phyloP scores from a whole-genome alignment of 2,329 filamentous ascomycete genomes.

The Colletotrichum higginsianum region DNA sequence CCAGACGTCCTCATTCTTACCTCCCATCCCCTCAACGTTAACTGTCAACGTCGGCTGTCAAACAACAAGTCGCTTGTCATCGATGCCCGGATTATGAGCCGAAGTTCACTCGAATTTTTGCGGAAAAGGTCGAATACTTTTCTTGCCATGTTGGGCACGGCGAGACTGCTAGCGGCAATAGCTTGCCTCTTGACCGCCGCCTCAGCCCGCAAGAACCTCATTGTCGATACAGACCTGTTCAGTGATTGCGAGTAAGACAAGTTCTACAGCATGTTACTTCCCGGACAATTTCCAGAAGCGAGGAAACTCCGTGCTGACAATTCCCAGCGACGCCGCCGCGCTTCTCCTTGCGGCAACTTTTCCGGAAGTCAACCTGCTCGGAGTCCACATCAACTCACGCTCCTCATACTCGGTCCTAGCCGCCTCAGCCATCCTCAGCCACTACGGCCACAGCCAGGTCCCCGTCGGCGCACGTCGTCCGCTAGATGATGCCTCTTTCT shows the following conservation, averaged over 20 bases:
- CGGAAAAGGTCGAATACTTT: too few species aligned
- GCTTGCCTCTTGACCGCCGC: not conserved
- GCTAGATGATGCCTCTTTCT: constrained; percentile 58
- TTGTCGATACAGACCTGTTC: constrained; percentile 64
- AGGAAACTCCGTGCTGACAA: not conserved
- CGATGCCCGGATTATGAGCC: too few species aligned
- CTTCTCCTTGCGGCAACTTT: constrained; percentile 59
- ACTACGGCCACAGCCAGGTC: constrained; percentile 55
- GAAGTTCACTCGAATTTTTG: not conserved
- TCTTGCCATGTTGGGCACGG: not conserved
- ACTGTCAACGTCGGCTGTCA: not conserved
- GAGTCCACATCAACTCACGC: constrained; percentile 58
- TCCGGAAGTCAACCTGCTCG: constrained; percentile 54
- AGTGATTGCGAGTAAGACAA: constrained; percentile 60
- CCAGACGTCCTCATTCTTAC: not conserved
- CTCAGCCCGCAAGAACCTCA: constrained; percentile 52
- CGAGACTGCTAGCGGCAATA: not conserved
- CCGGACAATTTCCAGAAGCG: not conserved
- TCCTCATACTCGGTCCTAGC: constrained; percentile 59
- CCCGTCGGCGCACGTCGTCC: constrained; percentile 58
- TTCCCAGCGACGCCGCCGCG: constrained; percentile 57
- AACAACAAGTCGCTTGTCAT: not conserved
- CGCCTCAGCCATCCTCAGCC: constrained; percentile 55
- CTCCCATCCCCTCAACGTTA: not conserved
- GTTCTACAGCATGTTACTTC: not conserved